Base-by-base conservation (phyloP, 2,329 filamentous ascomycete genomes). In the Emmonsiellopsis sp. region DNA sequence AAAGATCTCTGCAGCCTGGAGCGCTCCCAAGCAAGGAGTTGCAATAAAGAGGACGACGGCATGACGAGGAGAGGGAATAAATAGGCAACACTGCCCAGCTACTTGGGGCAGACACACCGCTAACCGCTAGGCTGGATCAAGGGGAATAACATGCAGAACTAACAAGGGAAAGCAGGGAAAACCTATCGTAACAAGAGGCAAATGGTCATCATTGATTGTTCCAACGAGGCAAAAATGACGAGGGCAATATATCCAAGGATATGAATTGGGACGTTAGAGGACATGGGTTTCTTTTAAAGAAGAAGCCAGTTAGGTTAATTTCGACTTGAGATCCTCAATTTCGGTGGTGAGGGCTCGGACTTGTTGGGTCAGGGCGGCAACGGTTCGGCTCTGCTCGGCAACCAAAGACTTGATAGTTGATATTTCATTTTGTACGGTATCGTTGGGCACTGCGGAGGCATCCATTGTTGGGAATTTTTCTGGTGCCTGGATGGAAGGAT, bases 291-390 rank as follows among this genome's bases (percentile, higher is more conserved):
- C 27, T 32, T 21, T 8, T 11, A 8, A 48, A 17, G 34, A 48
- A 17, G 34, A 34, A 48, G 34, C 33, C 4, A 10, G 11, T 40
- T 43, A 43, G 39, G 39, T 17, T 51, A 52, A 46, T 33, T 83
- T 86, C 70, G 82, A 82, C 80, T 94, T 95, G 61, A 96, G 77
- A 13, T 80, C 79, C 65, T 93, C 88, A 11, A 95, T 84, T 69
- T 94, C 88, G 33, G 75, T 71, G 2, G 86, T 81, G 47, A 95
- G 73, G 32, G 77, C 75, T 49, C 77, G 77, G 61, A 94, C 89
- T 68, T 90, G 85, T 64, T 87, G 79, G 49, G 81, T 86, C 71
- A 95, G 87, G n/a, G 81, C 77, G 57, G 77, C 82, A 65, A 95
- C 87, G 59, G 89, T 82, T 74, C 81, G 82, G 53, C 81, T 88